These are phyloP conservation scores for Hibiscus tridactylites DNA, from an alignment of 345 rosid species.

Conservation along the genomic window DNA sequence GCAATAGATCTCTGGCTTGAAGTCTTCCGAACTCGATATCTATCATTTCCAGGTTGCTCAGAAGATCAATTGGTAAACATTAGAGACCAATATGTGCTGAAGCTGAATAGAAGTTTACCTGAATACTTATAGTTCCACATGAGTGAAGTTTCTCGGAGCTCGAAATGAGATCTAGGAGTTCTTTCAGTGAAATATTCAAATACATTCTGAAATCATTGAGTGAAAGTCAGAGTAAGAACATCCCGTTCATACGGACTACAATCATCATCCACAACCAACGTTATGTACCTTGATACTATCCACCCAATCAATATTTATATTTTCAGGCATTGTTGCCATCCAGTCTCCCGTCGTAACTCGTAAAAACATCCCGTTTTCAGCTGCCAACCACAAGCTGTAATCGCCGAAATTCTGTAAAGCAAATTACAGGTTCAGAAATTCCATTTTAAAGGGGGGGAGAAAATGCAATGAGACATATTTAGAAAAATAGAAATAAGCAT, in stretches of 20 bases:
- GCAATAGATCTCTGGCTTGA: conserved; percentile 58
- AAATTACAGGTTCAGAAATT: neutral
- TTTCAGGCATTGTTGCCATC: conserved; percentile 65
- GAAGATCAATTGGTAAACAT: neutral
- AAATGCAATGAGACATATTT: neutral
- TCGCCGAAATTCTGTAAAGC: conserved; percentile 42
- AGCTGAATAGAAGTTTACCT: conserved; percentile 20
- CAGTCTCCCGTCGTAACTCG: conserved; percentile 39
- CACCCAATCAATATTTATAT: conserved; percentile 52
- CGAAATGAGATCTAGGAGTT: conserved; percentile 52
- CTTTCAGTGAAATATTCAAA: conserved; percentile 57
- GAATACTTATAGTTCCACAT: conserved; percentile 58
- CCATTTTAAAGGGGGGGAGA: neutral
- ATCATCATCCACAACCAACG: neutral
- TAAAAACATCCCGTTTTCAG: conserved; percentile 57
- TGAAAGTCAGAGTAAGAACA: conserved; percentile 5
- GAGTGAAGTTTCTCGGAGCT: conserved; percentile 52
- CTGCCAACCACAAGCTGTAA: conserved; percentile 54
- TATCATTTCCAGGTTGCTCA: conserved; percentile 1
- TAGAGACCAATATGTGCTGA: neutral
- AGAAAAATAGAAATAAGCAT: conserved; percentile 12
- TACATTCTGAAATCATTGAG: conserved; percentile 37
- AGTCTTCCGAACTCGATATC: conserved; percentile 53
- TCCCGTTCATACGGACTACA: neutral
- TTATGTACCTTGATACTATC: conserved; percentile 45